A percentile compares a stretch with the other conserved stretches of the same genome.
phyloP scores from a whole-genome alignment of 495 filamentous ascomycete genomes.

The Cercophora samala region DNA sequence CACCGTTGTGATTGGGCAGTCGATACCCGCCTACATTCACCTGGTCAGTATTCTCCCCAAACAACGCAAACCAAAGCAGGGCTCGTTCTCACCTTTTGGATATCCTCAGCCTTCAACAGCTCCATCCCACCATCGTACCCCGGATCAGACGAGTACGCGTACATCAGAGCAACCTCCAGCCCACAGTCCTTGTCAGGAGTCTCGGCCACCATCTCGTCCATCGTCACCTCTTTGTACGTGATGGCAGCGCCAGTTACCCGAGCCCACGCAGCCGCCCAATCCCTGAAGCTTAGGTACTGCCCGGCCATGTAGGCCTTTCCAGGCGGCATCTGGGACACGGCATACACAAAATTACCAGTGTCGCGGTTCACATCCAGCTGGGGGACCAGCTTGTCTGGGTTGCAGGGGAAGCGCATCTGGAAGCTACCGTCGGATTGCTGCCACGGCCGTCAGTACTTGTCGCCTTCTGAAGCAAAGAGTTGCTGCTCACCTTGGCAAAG shows the following conservation, averaged over 20 bases:
- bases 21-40: conserved; percentile 29
- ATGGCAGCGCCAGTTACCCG: conserved; percentile 24
- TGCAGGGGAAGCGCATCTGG: conserved; percentile 41
- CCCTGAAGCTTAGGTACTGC: conserved; percentile 34
- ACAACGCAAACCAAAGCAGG: background rate
- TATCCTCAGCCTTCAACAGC: conserved; percentile 38
- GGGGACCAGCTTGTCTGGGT: conserved; percentile 30
- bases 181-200: conserved; percentile 34
- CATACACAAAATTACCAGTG: conserved; percentile 43
- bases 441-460: background rate
- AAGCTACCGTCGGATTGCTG: conserved; percentile 34
- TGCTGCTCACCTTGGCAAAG: conserved; percentile 31
- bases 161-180: conserved; percentile 41
- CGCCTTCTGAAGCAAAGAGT: background rate
- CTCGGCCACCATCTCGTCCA: conserved; percentile 36
- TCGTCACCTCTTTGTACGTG: conserved; percentile 34
- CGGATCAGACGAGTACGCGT: conserved; percentile 35
- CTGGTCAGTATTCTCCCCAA: background rate
- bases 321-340: conserved; percentile 42
- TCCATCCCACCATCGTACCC: conserved; percentile 43
- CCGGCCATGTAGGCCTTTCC: conserved; percentile 43
- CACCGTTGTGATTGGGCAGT: conserved; percentile 35
- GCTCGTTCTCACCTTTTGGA: conserved; percentile 35
- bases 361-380: conserved; percentile 42
- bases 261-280: conserved; percentile 37